Conservation (phyloP, 257 asterid species). For the Solanum microdontum region DNA sequence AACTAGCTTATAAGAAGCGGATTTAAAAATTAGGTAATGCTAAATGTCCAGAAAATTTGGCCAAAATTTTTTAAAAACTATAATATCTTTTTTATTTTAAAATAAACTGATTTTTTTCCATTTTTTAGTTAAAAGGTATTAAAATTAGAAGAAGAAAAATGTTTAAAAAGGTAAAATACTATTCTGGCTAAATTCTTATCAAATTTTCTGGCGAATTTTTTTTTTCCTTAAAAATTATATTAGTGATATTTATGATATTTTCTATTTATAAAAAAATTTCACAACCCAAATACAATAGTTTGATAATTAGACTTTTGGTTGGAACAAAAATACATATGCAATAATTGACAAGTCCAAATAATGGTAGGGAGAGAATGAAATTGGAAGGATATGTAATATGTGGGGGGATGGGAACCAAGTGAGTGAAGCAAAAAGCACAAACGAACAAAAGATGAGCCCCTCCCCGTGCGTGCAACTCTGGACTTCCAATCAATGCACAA, state of each 20-base stretch:
- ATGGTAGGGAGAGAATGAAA: slow-evolving; percentile 16
- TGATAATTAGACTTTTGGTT: neutral
- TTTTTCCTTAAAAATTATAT: too few relatives aligned
- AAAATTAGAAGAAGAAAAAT: too few relatives aligned
- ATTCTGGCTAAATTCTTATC: too few relatives aligned
- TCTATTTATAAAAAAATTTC: neutral
- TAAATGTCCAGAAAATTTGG: too few relatives aligned
- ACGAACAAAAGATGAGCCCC: slow-evolving; percentile 4
- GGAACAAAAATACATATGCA: neutral
- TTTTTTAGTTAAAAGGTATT: too few relatives aligned
- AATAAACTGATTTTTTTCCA: too few relatives aligned
- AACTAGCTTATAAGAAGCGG: neutral
- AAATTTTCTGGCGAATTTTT: too few relatives aligned
- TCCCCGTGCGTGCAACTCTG: slow-evolving; percentile 10
- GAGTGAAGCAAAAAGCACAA: slow-evolving; percentile 9
- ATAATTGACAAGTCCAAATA: slow-evolving; percentile 11
- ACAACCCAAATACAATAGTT: neutral
- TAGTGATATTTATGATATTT: neutral
- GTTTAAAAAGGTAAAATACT: too few relatives aligned
- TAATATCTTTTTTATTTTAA: too few relatives aligned
- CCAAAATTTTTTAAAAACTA: too few relatives aligned
- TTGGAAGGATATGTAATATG: neutral
- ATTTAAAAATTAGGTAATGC: too few relatives aligned
- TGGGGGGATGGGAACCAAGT: slow-evolving; percentile 23
- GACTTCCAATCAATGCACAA: slow-evolving; percentile 1